These are phyloP conservation scores for Malus sieversii DNA, from an alignment of 306 rosid genomes.

Conservation along the genomic window DNA sequence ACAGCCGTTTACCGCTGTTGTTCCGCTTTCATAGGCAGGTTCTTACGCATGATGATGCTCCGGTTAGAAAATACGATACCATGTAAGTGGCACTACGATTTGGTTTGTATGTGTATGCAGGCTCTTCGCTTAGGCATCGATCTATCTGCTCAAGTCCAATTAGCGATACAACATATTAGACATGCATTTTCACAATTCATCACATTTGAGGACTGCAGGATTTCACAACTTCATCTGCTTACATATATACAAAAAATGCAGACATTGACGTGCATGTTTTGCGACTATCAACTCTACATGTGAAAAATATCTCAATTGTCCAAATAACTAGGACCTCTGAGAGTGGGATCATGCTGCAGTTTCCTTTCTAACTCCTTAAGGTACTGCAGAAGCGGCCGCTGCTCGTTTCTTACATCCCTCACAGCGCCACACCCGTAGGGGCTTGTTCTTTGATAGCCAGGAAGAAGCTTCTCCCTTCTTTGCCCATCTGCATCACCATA, in stretches of 20 bases:
- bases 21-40: too few relatives aligned
- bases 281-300: not conserved
- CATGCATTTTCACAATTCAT: too few relatives aligned
- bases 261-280: not conserved
- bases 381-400: constrained; percentile 56
- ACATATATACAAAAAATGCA: constrained; percentile 4
- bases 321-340: constrained; percentile 52
- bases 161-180: too few relatives aligned
- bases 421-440: constrained; percentile 54
- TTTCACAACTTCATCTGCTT: constrained; percentile 21
- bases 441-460: constrained; percentile 52
- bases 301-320: constrained; percentile 35
- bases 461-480: constrained; percentile 28
- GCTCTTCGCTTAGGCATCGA: too few relatives aligned
- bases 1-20: too few relatives aligned
- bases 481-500: constrained; percentile 34
- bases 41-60: too few relatives aligned
- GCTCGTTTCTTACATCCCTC: constrained; percentile 58
- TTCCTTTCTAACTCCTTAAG: constrained; percentile 74
- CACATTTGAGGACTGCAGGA: not conserved
- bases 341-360: constrained; percentile 55
- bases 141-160: too few relatives aligned
- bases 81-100: too few relatives aligned
- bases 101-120: too few relatives aligned
- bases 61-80: too few relatives aligned